Conservation (phyloP, 2,329 filamentous ascomycete species). For the Scedosporium minutisporum region DNA sequence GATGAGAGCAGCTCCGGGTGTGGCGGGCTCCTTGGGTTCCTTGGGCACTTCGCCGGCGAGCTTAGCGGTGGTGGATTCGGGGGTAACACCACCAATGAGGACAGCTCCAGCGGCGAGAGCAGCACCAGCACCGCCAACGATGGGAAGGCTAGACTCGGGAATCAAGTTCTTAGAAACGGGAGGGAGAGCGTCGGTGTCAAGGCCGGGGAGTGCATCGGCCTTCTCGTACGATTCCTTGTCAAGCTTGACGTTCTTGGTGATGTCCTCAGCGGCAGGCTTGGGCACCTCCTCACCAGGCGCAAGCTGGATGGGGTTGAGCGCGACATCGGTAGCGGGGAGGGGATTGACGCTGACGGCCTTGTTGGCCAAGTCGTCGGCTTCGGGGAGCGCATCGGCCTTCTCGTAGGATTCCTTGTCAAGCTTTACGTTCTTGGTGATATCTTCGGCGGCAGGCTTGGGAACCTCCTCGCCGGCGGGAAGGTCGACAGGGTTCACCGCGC, state of each 20-base stretch:
- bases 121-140: constrained; percentile 25
- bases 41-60: constrained; percentile 20
- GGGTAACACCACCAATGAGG: constrained; percentile 41
- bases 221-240: constrained; percentile 83
- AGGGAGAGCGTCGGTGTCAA: constrained; percentile 34
- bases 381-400: constrained; percentile 57
- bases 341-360: constrained; percentile 50
- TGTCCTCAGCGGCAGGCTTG: constrained; percentile 55
- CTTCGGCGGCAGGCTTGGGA: constrained; percentile 59
- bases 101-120: constrained; percentile 26
- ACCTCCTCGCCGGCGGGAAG: constrained; percentile 74
- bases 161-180: constrained; percentile 56
- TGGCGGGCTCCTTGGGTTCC: constrained; percentile 43
- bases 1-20: constrained; percentile 32
- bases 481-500: constrained; percentile 67
- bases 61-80: constrained; percentile 55
- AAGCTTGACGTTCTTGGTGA: constrained; percentile 61
- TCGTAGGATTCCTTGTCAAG: constrained; percentile 80
- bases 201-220: constrained; percentile 52
- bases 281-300: constrained; percentile 76
- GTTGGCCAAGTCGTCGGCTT: constrained; percentile 52
- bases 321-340: constrained; percentile 50
- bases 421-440: constrained; percentile 60
- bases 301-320: constrained; percentile 70
- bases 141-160: constrained; percentile 73